Evolutionary conservation across 2,329 filamentous ascomycete genomes (phyloP), one percentile per base, ranked within the genome.

Genomic region (Sporothrix globosa): DNA sequence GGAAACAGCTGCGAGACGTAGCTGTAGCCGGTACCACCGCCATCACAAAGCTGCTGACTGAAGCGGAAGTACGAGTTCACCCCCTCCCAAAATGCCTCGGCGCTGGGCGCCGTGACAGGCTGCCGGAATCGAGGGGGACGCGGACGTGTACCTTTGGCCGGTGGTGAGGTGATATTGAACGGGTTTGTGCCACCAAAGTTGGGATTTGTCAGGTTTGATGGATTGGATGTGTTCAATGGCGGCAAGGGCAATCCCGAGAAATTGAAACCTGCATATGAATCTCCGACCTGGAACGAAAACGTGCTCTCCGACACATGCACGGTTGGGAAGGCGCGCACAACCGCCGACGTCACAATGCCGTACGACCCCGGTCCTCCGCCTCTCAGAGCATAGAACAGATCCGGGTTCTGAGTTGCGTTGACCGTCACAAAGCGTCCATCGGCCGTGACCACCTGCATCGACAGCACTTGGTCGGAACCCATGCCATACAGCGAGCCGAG

Each of bases 311-410:
- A 66, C 7, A 74, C 72, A 10, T 73, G 52, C 4, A 73, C 61
- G 11, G 72, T 48, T 1, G 73, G 70, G 30, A 71, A 71, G 6
- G 73, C 72, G 10, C 73, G 71, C 21, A 74, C 72, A 39, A 73
- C 53, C 10, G 68, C 72, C 17, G 73, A 73, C 10, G 73, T 74
- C 13, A 74, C 72, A 66, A 74, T 68, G 34, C 72, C 73, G 48
- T 71, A 74, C 24, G 72, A 69, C 11, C 69, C 71, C 69, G 78
- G 69, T 76, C 86, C 85, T 2, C 86, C 85, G 13, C 85, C 85
- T 53, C 81, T 79, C 4, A 87, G 76, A 3, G 86, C 86, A 82
- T 85, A 89, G 77, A 86, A 88, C 3, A 89, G 77, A 68, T 88
- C 86, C 0, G 79, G 73, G 71, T 88, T 84, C 34, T 13, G 24